phyloP scores from a whole-genome alignment of 306 rosid species.

The Gastrolobium villosum region DNA sequence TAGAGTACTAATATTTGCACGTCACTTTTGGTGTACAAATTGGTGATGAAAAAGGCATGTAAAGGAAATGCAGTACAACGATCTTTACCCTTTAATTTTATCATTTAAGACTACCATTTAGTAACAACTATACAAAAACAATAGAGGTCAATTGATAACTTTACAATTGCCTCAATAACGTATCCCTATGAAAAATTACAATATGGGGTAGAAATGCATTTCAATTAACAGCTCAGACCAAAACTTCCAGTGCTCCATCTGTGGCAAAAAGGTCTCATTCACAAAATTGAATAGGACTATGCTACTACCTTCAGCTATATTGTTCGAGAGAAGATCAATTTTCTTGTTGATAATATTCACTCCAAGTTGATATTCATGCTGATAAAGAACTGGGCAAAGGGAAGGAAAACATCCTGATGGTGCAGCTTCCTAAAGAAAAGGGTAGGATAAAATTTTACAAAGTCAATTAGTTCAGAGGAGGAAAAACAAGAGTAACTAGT shows the following conservation, averaged over 20 bases:
- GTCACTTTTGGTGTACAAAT: slow-evolving; percentile 19
- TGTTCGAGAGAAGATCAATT: slow-evolving; percentile 23
- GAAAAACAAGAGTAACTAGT: not conserved
- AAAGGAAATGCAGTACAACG: slow-evolving; percentile 6
- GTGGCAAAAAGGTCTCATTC: slow-evolving; percentile 34
- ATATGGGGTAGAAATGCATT: slow-evolving; percentile 9
- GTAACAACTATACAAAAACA: slow-evolving; percentile 25
- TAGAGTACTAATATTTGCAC: not conserved
- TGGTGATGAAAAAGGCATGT: slow-evolving; percentile 27
- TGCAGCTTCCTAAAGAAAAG: slow-evolving; percentile 16
- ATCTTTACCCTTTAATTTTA: slow-evolving; percentile 11
- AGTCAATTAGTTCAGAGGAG: slow-evolving; percentile 22
- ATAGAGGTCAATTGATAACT: slow-evolving; percentile 34
- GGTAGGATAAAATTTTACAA: slow-evolving; percentile 25
- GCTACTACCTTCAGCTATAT: slow-evolving; percentile 28
- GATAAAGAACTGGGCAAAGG: slow-evolving; percentile 13
- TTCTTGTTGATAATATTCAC: slow-evolving; percentile 29
- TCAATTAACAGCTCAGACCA: slow-evolving; percentile 31
- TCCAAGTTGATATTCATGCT: slow-evolving; percentile 32
- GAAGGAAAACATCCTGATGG: slow-evolving; percentile 14
- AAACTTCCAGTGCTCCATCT: slow-evolving; percentile 28
- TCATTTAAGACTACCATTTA: slow-evolving; percentile 15
- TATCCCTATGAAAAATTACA: slow-evolving; percentile 38
- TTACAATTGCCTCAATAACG: slow-evolving; percentile 44
- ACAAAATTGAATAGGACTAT: slow-evolving; percentile 38